A percentile compares a stretch with the other conserved stretches of the same genome.
phyloP scores from a whole-genome alignment of 1,284 basidiomycete genomes.

The Chondrostereum purpureum region DNA sequence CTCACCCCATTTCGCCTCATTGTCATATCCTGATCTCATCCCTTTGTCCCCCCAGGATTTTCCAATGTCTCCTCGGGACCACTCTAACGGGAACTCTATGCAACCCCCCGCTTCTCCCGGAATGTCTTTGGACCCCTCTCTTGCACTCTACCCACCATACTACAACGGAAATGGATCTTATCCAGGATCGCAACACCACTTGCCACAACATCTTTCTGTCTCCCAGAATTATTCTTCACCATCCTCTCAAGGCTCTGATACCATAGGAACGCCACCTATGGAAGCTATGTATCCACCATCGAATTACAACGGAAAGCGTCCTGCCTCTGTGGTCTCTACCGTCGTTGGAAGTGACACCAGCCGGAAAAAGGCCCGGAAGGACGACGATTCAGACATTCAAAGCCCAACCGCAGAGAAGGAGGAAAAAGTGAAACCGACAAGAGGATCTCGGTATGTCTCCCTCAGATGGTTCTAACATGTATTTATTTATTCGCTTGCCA shows the following conservation, averaged over 20 bases:
- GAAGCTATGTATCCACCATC: conserved; percentile 49
- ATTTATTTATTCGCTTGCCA: conserved; percentile 23
- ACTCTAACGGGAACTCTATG: conserved; percentile 35
- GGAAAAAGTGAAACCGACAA: conserved; percentile 80
- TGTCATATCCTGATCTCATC: conserved; percentile 19
- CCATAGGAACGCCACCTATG: conserved; percentile 62
- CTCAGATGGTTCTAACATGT: conserved; percentile 1
- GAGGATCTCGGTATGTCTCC: conserved; percentile 70
- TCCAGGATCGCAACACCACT: conserved; percentile 28
- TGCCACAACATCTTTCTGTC: conserved; percentile 40
- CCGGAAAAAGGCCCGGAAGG: conserved; percentile 55
- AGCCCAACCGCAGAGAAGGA: conserved; percentile 56
- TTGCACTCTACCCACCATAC: conserved; percentile 56
- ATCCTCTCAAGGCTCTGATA: conserved; percentile 71
- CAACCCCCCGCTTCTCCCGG: conserved; percentile 52
- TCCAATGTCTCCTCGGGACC: conserved; percentile 30
- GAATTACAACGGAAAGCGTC: conserved; percentile 59
- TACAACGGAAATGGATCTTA: conserved; percentile 40
- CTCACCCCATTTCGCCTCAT: conserved; percentile 25
- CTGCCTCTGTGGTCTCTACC: conserved; percentile 43
- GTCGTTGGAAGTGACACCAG: conserved; percentile 32
- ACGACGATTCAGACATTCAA: conserved; percentile 43
- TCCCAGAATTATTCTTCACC: conserved; percentile 50
- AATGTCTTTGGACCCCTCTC: conserved; percentile 58
- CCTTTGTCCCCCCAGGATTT: conserved; percentile 27